Base-by-base conservation (phyloP, 805 yeast species). In the Candida maesae region DNA sequence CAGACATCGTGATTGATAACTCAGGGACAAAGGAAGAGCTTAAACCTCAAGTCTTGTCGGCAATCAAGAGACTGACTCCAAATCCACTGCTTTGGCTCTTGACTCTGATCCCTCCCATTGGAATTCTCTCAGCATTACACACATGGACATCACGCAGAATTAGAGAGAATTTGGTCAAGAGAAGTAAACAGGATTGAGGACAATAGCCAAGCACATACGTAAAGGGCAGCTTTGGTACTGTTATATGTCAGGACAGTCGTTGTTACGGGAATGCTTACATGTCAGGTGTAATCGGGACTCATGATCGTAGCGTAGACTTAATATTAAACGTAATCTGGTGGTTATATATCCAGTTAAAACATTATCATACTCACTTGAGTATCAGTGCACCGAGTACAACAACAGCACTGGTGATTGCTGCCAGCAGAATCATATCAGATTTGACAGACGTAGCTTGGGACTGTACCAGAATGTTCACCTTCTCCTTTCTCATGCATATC, bases 1-100 rank as follows among this genome's bases (percentile, higher is more conserved):
- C 95, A 1, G 95, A 88, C 51, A 62, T 70, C 28, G 76, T 85
- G 2, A 61, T 95, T 13, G 76, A 80, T 19, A 95, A 93, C 53
- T 71, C 76, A 43, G 62, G 66, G 11, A 57, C 69, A 6, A 25
- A 74, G 2, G 71, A 68, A 1, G 66, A 67, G 3, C 62, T 84
- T 14, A 61, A 70, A 27, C 60, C 47, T 0, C 63, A 69, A 41
- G 52, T 83, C 0, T 78, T 74, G 35, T 41, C 50, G 3, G 50
- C 73, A 6, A 60, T 78, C 1, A 37, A 35, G 1, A 42, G 48
- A 9, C 50, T 74, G 10, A 61, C 55, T 18, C 83, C 85, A 4
- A 45, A 58, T 10, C 39, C 51, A 8, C 12, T 52, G 4, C 46
- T 59, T 15, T 59, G 62, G 16, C 14, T 57, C 5, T 27, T 66